phyloP scores from a whole-genome alignment of 495 filamentous ascomycete species.

The Cryomyces antarcticus region DNA sequence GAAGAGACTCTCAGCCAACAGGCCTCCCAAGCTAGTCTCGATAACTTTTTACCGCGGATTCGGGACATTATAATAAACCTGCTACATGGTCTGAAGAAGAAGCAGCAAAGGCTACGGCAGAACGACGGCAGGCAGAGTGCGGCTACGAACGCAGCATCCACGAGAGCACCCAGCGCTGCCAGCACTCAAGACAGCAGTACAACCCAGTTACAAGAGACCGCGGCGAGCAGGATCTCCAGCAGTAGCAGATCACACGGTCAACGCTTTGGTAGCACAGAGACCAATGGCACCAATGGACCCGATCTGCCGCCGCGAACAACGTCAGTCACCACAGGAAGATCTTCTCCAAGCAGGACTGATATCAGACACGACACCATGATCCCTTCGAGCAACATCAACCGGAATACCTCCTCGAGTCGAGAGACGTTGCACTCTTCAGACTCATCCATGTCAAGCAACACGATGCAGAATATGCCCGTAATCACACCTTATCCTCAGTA shows the following conservation, averaged over 20 bases:
- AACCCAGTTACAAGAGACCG: constrained; percentile 46
- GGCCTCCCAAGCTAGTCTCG: constrained; percentile 76
- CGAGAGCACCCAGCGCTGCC: constrained; percentile 37
- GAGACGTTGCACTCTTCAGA: constrained; percentile 11
- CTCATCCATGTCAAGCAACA: constrained; percentile 43
- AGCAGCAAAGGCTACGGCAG: constrained; percentile 77
- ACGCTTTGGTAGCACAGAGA: constrained; percentile 27
- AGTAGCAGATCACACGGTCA: constrained; percentile 21
- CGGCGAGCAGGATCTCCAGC: constrained; percentile 16
- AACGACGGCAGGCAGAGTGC: constrained; percentile 47
- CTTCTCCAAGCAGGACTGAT: constrained; percentile 11
- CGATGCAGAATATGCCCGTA: constrained; percentile 47
- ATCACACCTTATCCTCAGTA: constrained; percentile 42
- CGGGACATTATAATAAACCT: constrained; percentile 97
- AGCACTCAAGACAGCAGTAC: constrained; percentile 29
- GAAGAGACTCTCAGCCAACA: constrained; percentile 95
- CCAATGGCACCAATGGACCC: constrained; percentile 27
- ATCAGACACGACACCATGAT: constrained; percentile 9
- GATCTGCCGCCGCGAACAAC: constrained; percentile 26
- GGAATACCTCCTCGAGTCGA: constrained; percentile 24
- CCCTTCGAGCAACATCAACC: constrained; percentile 18
- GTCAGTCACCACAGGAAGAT: constrained; percentile 13
- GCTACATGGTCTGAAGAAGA: constrained; percentile 85
- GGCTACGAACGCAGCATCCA: constrained; percentile 17
- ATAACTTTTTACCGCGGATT: constrained; percentile 78